Conservation (phyloP, 2,329 filamentous ascomycete genomes). For the Trichophyton rubrum region DNA sequence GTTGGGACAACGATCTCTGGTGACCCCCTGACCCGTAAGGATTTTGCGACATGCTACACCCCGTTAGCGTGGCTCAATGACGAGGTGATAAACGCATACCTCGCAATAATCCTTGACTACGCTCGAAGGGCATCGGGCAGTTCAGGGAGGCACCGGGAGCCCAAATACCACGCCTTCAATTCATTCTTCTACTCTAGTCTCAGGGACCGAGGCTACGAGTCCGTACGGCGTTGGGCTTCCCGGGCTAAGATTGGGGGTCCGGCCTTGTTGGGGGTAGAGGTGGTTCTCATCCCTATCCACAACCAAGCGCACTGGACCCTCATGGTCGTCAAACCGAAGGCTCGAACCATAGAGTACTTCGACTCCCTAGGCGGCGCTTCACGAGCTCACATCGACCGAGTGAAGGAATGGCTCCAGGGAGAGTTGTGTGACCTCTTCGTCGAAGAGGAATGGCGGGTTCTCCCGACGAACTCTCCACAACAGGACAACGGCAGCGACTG, state of each 20-base stretch:
- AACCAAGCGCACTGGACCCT: constrained; percentile 38
- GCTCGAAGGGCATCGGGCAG: constrained; percentile 24
- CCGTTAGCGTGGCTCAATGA: constrained; percentile 34
- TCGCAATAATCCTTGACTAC: constrained; percentile 31
- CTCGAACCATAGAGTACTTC: constrained; percentile 36
- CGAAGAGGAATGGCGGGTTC: constrained; percentile 33
- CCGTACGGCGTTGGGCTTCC: constrained; percentile 32
- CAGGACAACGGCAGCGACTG: constrained; percentile 39
- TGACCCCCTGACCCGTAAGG: constrained; percentile 25
- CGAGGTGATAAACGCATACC: constrained; percentile 36
- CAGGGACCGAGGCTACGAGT: constrained; percentile 29
- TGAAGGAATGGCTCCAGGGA: constrained; percentile 31
- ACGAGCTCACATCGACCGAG: constrained; percentile 21
- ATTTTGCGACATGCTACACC: constrained; percentile 27
- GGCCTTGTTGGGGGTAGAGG: constrained; percentile 33
- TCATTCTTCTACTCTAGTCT: constrained; percentile 35
- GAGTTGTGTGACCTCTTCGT: constrained; percentile 31
- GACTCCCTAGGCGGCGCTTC: constrained; percentile 32
- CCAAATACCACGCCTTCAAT: constrained; percentile 33
- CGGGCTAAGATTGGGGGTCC: constrained; percentile 37
- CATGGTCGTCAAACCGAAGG: constrained; percentile 32
- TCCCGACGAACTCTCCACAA: constrained; percentile 29
- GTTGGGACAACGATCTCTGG: constrained; percentile 24
- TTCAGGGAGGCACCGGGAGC: constrained; percentile 22
- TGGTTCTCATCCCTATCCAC: constrained; percentile 38